phyloP scores from a whole-genome alignment of 257 asterid species.

The Gardenia jasminoides region DNA sequence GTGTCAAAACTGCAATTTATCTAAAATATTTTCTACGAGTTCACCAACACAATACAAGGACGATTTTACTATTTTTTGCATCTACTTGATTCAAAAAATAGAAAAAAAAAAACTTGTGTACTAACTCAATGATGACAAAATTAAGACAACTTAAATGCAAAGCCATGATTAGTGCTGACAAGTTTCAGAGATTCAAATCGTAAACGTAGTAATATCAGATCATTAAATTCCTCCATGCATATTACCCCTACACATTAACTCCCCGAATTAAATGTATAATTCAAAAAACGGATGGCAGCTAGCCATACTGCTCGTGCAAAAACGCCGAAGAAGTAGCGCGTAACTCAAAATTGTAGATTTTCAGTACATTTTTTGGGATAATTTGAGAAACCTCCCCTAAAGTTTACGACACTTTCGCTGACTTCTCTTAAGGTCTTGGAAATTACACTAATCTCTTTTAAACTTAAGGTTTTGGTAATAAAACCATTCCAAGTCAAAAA shows the following conservation, averaged over 20 bases:
- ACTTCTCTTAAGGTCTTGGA: too few species aligned
- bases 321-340: background rate
- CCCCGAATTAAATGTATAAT: background rate
- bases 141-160: slow-evolving; percentile 4
- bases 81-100: background rate
- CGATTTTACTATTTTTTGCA: background rate
- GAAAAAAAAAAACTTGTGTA: too few species aligned
- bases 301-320: background rate
- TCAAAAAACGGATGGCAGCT: too few species aligned
- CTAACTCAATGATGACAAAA: background rate
- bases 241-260: background rate
- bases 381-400: too few species aligned
- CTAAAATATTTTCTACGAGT: too few species aligned
- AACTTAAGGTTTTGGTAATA: too few species aligned
- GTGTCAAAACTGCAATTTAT: too few species aligned
- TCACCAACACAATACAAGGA: background rate
- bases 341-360: background rate
- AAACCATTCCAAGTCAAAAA: too few species aligned
- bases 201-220: too few species aligned
- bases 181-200: background rate
- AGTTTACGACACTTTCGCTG: too few species aligned
- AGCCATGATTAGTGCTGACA: slow-evolving; percentile 13
- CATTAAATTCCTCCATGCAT: background rate
- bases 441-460: too few species aligned
- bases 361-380: background rate